Percentiles rank a stretch among this genome's conserved stretches.
These are phyloP conservation scores for Fusarium sp. DNA, from an alignment of 2,329 filamentous ascomycete species.

Conservation along the genomic window DNA sequence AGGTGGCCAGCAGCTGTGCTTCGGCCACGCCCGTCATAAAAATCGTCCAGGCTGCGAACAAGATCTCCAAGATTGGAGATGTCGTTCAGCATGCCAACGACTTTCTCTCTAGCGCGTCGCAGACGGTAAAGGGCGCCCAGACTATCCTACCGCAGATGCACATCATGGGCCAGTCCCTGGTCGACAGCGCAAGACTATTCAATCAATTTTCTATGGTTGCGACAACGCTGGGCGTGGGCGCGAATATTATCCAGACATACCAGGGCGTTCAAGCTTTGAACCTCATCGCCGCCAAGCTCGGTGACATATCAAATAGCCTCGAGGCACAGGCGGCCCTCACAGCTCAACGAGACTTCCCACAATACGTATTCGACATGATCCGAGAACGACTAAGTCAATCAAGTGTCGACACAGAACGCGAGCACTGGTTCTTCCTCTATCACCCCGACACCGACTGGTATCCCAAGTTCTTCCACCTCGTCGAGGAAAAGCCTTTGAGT, in stretches of 20 bases:
- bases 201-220: conserved; percentile 51
- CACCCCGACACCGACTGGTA: conserved; percentile 60
- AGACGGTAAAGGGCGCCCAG: conserved; percentile 41
- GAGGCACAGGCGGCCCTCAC: conserved; percentile 55
- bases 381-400: conserved; percentile 53
- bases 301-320: conserved; percentile 52
- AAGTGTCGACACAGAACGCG: conserved; percentile 46
- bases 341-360: conserved; percentile 55
- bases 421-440: conserved; percentile 58
- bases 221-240: conserved; percentile 51
- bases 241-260: conserved; percentile 54
- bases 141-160: conserved; percentile 52
- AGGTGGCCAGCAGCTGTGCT: conserved; percentile 31
- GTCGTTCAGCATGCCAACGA: conserved; percentile 44
- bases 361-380: conserved; percentile 55
- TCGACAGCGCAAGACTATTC: conserved; percentile 52
- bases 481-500: conserved; percentile 52
- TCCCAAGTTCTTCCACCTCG: conserved; percentile 55
- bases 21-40: conserved; percentile 39
- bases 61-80: conserved; percentile 46
- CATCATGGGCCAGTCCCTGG: conserved; percentile 53
- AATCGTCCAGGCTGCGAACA: conserved; percentile 47
- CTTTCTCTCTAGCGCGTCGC: conserved; percentile 41
- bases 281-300: conserved; percentile 53
- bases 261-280: conserved; percentile 54